Base-by-base conservation (phyloP, 495 filamentous ascomycete species). In the Tuber melanosporum region DNA sequence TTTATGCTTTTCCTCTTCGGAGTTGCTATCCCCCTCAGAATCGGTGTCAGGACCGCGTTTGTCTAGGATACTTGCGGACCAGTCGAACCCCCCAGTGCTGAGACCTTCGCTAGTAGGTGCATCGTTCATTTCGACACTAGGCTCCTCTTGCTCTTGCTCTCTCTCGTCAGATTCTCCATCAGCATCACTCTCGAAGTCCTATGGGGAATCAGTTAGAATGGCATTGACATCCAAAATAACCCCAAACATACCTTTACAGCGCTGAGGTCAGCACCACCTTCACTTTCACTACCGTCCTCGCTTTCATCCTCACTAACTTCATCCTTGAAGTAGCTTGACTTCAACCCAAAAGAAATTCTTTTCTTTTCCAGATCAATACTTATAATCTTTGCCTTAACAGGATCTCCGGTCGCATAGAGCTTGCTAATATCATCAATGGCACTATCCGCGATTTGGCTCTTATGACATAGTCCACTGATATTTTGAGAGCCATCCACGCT, bases 401-500 rank as follows among this genome's bases (percentile, higher is more conserved):
- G 86, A 85, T 99, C 95, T 9, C 94, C 95, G 79, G 92, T 92
- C 41, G 91, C 90, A 81, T 95, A 98, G 15, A 99, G 85, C 74
- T 92, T 92, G 79, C 88, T 89, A 32, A 94, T 92, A 85, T 98
- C 90, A 72, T 92, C 86, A 52, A 97, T 90, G 14, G 86, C 85
- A 76, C 91, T 89, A 75, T 97, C 93, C 0, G 95, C 92, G 88
- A 99, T 94, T 80, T 98, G 90, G 77, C 89, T 94, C 77, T 90
- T 89, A 83, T 99, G 95, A 84, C 95, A 98, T 32, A 99, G 87
- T 73, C 95, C 95, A 76, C 93, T 96, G 75, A 98, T 89, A 80
- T 96, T 95, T 52, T 87, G 84, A 42, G 94, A 95, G 47, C 90
- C 88, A 85, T 97, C 94, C 46, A 99, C 86, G 72, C 94, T 90